A percentile compares a stretch with the other conserved stretches of the same genome.
These are phyloP conservation scores for Malassezia equina DNA, from an alignment of 1,284 basidiomycete species.

Conservation along the genomic window DNA sequence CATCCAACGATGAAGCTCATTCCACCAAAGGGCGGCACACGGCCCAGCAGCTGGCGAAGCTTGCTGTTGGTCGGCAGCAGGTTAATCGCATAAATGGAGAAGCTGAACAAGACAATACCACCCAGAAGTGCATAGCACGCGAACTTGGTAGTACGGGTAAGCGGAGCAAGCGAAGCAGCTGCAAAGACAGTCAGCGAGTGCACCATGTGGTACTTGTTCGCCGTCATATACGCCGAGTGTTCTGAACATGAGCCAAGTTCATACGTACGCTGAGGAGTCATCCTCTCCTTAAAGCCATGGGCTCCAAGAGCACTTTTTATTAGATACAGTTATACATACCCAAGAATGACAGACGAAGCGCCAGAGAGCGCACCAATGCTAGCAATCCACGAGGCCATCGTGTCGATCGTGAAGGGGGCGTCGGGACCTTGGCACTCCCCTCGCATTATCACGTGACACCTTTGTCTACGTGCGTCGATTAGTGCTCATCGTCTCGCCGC, in stretches of 20 bases:
- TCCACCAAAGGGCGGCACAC: conserved; percentile 38
- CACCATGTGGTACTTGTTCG: conserved; percentile 39
- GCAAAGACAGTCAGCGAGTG: conserved; percentile 40
- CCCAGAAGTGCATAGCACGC: conserved; percentile 33
- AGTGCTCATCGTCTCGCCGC: background rate
- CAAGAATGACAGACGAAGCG: conserved; percentile 9
- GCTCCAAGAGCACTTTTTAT: conserved; percentile 34
- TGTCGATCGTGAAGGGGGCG: background rate
- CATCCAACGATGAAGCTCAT: conserved; percentile 40
- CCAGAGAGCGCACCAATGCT: conserved; percentile 10
- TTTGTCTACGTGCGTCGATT: background rate
- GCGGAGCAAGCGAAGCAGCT: conserved; percentile 20
- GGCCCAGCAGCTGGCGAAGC: conserved; percentile 36
- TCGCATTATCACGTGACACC: background rate
- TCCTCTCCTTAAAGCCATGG: conserved; percentile 35
- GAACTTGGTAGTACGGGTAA: conserved; percentile 20
- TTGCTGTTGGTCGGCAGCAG: conserved; percentile 29
- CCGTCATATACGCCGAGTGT: conserved; percentile 36
- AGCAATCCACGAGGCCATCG: conserved; percentile 8
- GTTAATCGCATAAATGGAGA: conserved; percentile 42
- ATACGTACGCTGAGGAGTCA: conserved; percentile 33
- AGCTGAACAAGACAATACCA: conserved; percentile 43
- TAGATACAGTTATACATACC: conserved; percentile 4
- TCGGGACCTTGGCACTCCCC: background rate
- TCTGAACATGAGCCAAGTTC: conserved; percentile 17